Evolutionary conservation across 148 eudicot species (phyloP).

Genomic region (Arbutus unedo): DNA sequence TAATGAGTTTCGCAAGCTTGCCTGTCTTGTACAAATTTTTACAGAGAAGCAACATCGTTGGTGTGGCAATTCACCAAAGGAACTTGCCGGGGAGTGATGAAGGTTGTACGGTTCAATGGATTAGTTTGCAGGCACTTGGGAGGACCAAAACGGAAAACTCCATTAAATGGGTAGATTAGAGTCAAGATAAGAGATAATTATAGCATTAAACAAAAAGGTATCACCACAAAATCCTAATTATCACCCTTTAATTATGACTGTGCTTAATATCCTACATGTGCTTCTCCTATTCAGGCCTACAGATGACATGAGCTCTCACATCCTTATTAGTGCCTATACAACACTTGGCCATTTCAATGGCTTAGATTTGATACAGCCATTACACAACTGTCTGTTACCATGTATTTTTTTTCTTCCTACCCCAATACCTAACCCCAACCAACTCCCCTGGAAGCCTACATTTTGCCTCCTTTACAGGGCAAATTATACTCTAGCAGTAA

Average conservation of each 20-base stretch:
- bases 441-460: too few species aligned
- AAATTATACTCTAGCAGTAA: too few species aligned
- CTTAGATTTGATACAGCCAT: background rate
- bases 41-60: too few species aligned
- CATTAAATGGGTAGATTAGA: background rate
- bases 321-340: background rate
- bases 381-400: background rate
- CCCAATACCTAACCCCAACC: too few species aligned
- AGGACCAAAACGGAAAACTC: background rate
- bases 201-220: background rate
- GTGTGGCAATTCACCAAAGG: too few species aligned
- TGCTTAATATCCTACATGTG: background rate
- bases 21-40: too few species aligned
- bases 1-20: too few species aligned
- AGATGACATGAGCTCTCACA: background rate
- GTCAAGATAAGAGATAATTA: constrained; percentile 7
- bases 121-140: background rate
- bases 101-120: background rate
- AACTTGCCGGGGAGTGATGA: too few species aligned
- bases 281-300: background rate
- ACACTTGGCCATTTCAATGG: background rate
- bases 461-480: too few species aligned
- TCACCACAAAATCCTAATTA: background rate
- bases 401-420: too few species aligned
- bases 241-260: background rate